Percentiles rank a stretch among this genome's conserved stretches.
Conservation (phyloP, 768 basidiomycete species). For the Naganishia randhawae region DNA sequence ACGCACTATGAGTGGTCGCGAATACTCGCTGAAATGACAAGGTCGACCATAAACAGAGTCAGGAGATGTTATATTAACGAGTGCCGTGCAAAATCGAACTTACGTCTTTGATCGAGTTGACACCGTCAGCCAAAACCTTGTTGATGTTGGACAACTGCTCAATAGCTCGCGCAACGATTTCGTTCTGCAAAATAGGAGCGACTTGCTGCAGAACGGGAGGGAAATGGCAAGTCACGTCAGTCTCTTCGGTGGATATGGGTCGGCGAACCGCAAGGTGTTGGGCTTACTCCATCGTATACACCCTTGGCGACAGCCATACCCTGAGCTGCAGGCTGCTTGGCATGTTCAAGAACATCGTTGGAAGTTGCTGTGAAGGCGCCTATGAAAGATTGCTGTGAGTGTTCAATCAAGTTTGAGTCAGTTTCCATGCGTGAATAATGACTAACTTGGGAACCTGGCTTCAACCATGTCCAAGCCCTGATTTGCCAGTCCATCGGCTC, state of each 20-base stretch:
- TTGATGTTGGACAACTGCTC: conserved; percentile 28
- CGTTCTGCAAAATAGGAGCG: conserved; percentile 28
- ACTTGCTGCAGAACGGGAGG: conserved; percentile 7
- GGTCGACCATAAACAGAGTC: background rate
- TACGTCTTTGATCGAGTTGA: conserved; percentile 26
- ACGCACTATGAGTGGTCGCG: conserved; percentile 18
- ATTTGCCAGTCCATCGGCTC: conserved; percentile 44
- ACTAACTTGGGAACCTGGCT: conserved; percentile 43
- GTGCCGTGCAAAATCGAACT: no score
- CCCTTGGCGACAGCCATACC: conserved; percentile 35
- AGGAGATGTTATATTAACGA: no score
- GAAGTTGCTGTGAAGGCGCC: conserved; percentile 50
- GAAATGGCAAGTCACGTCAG: background rate
- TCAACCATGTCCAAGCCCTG: conserved; percentile 38
- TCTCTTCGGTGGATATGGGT: background rate
- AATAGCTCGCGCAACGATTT: conserved; percentile 27
- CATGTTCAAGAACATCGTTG: conserved; percentile 38
- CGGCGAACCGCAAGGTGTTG: background rate
- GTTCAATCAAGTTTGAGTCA: conserved; percentile 16
- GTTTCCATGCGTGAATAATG: no score
- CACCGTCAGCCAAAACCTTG: conserved; percentile 11
- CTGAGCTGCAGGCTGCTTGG: conserved; percentile 39
- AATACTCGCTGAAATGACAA: conserved; percentile 23
- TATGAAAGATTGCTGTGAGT: conserved; percentile 14
- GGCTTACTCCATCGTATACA: conserved; percentile 46